phyloP scores from a whole-genome alignment of 1,139 yeast species.

The Insectozyma bohioensis region DNA sequence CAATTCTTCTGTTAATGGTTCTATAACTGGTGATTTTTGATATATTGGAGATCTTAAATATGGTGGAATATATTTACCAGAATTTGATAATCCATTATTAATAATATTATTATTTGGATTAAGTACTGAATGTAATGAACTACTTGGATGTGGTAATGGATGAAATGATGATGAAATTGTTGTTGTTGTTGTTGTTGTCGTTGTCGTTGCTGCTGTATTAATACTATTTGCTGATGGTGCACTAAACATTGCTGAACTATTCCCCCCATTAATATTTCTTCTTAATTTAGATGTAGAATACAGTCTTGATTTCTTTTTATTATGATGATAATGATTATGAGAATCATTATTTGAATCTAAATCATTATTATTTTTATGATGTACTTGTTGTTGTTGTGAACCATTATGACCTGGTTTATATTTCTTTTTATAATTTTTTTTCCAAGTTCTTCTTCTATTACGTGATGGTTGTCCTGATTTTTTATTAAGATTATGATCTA shows the following conservation, averaged over 20 bases:
- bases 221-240: not conserved
- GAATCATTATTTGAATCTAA: slow-evolving; percentile 15
- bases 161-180: slow-evolving; percentile 8
- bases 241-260: not conserved
- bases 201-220: too few relatives aligned
- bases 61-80: slow-evolving; percentile 48
- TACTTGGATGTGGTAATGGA: slow-evolving; percentile 8
- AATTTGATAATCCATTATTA: slow-evolving; percentile 14
- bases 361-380: not conserved
- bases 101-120: not conserved
- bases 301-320: slow-evolving; percentile 28
- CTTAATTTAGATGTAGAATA: slow-evolving; percentile 29
- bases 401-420: slow-evolving; percentile 13
- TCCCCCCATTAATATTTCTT: slow-evolving; percentile 9
- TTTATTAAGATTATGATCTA: slow-evolving; percentile 5
- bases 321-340: slow-evolving; percentile 15
- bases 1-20: slow-evolving; percentile 36
- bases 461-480: slow-evolving; percentile 15
- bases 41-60: slow-evolving; percentile 41
- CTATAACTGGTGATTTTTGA: slow-evolving; percentile 31
- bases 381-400: slow-evolving; percentile 12
- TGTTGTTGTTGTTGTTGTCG: too few relatives aligned
- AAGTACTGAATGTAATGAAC: too few relatives aligned
- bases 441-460: slow-evolving; percentile 29
- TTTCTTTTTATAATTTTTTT: slow-evolving; percentile 25